Evolutionary conservation across 352 stramenopile genomes (phyloP).

Genomic region (Pythium aquatile): DNA sequence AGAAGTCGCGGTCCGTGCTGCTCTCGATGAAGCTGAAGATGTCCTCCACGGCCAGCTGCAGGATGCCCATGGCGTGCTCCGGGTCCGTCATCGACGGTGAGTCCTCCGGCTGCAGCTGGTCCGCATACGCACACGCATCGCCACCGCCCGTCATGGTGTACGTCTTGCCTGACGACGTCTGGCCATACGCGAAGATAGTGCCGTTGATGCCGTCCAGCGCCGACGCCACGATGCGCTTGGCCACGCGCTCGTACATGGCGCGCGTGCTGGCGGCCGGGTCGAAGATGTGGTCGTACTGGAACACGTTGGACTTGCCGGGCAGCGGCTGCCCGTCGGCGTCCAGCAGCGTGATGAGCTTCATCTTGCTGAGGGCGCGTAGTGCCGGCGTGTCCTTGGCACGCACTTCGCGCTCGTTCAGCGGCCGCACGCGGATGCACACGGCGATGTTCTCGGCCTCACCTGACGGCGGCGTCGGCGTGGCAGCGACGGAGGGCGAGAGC

Average conservation of each 20-base stretch:
- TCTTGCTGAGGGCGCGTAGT: conserved; percentile 35
- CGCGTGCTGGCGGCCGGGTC: conserved; percentile 44
- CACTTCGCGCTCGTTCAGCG: conserved; percentile 71
- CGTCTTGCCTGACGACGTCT: conserved; percentile 96
- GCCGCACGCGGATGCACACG: conserved; percentile 80
- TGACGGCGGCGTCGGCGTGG: background rate
- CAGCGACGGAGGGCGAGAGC: background rate
- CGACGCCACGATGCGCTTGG: conserved; percentile 72
- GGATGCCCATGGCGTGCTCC: conserved; percentile 43
- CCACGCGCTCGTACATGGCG: conserved; percentile 61
- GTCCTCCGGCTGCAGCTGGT: conserved; percentile 16
- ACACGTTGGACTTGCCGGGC: conserved; percentile 65
- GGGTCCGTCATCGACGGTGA: background rate
- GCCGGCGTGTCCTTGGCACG: conserved; percentile 42
- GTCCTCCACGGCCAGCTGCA: conserved; percentile 93
- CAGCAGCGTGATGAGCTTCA: conserved; percentile 59
- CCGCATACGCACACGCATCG: conserved; percentile 24
- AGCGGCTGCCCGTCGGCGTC: conserved; percentile 52
- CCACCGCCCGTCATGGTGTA: conserved; percentile 94
- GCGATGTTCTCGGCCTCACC: conserved; percentile 68
- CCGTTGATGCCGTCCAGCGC: conserved; percentile 77
- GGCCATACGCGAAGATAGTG: conserved; percentile 95
- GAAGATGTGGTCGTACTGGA: conserved; percentile 84
- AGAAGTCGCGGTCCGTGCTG: conserved; percentile 89
- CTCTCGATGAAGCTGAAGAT: conserved; percentile 91